Evolutionary conservation across 805 yeast genomes (phyloP), one percentile per base, ranked within the genome.

Genomic region (Grigorovia transvaalensis): DNA sequence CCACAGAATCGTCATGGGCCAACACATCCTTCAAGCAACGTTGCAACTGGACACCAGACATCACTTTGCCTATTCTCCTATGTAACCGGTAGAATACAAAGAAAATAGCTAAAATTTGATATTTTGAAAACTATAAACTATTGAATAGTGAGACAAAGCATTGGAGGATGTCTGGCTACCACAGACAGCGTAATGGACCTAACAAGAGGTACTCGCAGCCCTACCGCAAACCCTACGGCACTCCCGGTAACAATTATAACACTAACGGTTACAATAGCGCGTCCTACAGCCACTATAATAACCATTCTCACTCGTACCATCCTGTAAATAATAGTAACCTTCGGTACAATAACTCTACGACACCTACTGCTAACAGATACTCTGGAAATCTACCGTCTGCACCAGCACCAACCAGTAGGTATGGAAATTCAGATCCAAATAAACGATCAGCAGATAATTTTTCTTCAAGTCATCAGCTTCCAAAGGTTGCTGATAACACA

Each of bases 21-120:
- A 66, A 47, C 6, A 66, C 59, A 52, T 66, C 70, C 13, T 54
- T 46, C 9, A 66, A 50, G 47, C 67, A 59, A 29, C 58, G 54
- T 48, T 63, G 64, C 1, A 64, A 53, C 50, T 65, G 70, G 27
- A 57, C 57, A 20, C 51, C 52, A 2, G 70, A 65, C 67, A 65
- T 65, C 7, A 8, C 41, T 23, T 33, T 46, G 8, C 27, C 27
- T 23, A 3, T 6, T 23, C 27, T 23, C 27, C 27, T 23, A 23
- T 23, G 27, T 23, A 3, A 4, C 27, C 6, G 6, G 27, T 6
- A 23, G 6, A 23, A 23, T 23, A 23, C 27, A 23, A 23, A 23
- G 6, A 23, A 23, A 23, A 23, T 23, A 23, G 27, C 27, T 45
- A 11, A 29, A 20, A 18, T 18, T 9, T 33, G 19, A 19, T 29